Conservation (phyloP, 2,329 filamentous ascomycete genomes). For the Venturia pyrina region DNA sequence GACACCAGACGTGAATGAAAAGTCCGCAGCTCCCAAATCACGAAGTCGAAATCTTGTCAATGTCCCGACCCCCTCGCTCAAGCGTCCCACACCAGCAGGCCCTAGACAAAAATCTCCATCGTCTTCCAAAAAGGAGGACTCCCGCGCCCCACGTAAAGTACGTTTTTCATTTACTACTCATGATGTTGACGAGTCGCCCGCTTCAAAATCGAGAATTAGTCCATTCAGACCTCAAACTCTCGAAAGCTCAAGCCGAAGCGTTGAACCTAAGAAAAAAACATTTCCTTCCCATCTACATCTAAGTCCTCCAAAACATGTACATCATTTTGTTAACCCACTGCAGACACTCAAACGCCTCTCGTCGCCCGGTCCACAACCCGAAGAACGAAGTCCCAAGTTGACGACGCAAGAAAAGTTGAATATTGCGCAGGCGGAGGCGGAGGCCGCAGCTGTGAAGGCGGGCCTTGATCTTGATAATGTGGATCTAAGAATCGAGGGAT, state of each 20-base stretch:
- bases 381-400: slow-evolving; percentile 29
- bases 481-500: slow-evolving; percentile 13
- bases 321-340: slow-evolving; percentile 19
- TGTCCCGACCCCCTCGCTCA: slow-evolving; percentile 4
- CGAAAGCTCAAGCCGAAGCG: neutral
- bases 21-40: neutral
- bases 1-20: neutral
- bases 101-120: neutral
- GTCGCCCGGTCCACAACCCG: slow-evolving; percentile 27
- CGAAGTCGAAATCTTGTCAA: neutral
- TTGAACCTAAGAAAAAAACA: neutral
- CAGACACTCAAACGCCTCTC: slow-evolving; percentile 29
- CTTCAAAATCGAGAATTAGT: neutral
- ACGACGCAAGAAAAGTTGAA: slow-evolving; percentile 38
- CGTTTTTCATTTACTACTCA: slow-evolving; percentile 18
- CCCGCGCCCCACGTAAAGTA: slow-evolving; percentile 26
- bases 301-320: neutral
- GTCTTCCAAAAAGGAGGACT: slow-evolving; percentile 16
- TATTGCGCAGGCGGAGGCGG: slow-evolving; percentile 33
- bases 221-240: neutral
- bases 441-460: slow-evolving; percentile 27
- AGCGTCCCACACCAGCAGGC: neutral
- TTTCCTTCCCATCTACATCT: neutral
- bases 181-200: neutral
- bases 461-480: slow-evolving; percentile 16